These are phyloP conservation scores for Talaromyces sp. DNA, from an alignment of 2,329 filamentous ascomycete genomes.

Conservation along the genomic window DNA sequence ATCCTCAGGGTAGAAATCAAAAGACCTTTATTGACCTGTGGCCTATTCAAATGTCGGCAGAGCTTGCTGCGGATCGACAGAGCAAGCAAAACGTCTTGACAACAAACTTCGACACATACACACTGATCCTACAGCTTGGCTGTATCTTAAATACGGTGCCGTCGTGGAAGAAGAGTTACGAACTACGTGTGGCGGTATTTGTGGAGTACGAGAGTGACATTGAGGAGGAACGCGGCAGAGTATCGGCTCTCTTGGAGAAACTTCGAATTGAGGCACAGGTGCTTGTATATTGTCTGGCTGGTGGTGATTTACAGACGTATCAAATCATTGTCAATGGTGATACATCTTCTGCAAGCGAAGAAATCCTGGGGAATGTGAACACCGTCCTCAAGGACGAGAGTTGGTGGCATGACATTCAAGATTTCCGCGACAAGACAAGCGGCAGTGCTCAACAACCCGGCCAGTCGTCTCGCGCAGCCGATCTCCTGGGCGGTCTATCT, in stretches of 20 bases:
- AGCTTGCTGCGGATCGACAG: slow-evolving; percentile 63
- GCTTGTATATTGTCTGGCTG: slow-evolving; percentile 75
- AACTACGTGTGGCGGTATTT: slow-evolving; percentile 73
- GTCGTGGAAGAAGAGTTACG: slow-evolving; percentile 70
- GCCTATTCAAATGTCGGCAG: slow-evolving; percentile 91
- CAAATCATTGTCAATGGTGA: slow-evolving; percentile 72
- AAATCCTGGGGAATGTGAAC: slow-evolving; percentile 58
- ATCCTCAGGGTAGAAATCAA: slow-evolving; percentile 50
- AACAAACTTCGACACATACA: slow-evolving; percentile 87
- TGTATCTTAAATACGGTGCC: slow-evolving; percentile 79
- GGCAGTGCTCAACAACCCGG: slow-evolving; percentile 16
- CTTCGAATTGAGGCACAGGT: slow-evolving; percentile 75
- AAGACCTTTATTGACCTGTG: slow-evolving; percentile 84
- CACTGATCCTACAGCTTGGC: slow-evolving; percentile 78
- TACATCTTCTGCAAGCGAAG: slow-evolving; percentile 45
- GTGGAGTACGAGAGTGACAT: slow-evolving; percentile 85
- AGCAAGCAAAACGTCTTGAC: slow-evolving; percentile 64
- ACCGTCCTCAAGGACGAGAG: slow-evolving; percentile 63
- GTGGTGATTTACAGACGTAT: slow-evolving; percentile 66
- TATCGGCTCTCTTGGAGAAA: slow-evolving; percentile 71
- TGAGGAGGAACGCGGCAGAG: slow-evolving; percentile 67
- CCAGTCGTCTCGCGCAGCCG: slow-evolving; percentile 17
- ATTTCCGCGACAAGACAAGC: slow-evolving; percentile 30
- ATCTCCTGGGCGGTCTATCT: slow-evolving; percentile 38
- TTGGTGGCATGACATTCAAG: slow-evolving; percentile 77